Percentiles rank a stretch among this genome's conserved stretches.
phyloP scores from a whole-genome alignment of 1,284 basidiomycete genomes.

The Coniferiporia weirii region DNA sequence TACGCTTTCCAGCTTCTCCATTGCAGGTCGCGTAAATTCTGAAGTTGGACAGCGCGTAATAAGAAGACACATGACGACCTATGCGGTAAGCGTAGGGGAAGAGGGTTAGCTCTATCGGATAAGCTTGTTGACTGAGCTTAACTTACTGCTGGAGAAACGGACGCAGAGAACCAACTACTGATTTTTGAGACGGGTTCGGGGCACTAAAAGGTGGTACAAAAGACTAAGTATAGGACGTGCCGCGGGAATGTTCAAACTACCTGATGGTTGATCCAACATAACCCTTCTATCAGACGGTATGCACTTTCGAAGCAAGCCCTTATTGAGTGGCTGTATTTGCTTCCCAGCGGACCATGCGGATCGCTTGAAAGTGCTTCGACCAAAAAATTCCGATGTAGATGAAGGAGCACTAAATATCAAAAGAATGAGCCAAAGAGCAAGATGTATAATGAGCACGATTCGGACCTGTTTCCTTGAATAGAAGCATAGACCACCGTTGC shows the following conservation, averaged over 20 bases:
- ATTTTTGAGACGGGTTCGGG: slow-evolving; percentile 37
- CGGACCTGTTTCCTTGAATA: slow-evolving; percentile 55
- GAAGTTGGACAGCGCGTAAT: slow-evolving; percentile 54
- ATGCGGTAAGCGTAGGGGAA: not conserved
- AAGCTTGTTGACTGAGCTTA: not conserved
- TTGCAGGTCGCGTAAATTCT: slow-evolving; percentile 46
- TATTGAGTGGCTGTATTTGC: slow-evolving; percentile 62
- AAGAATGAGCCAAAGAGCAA: not conserved
- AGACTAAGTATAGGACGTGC: not conserved
- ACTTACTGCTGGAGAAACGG: slow-evolving; percentile 55
- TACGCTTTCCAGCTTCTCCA: slow-evolving; percentile 52
- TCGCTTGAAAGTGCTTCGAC: slow-evolving; percentile 57
- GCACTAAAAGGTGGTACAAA: not conserved
- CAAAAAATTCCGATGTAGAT: slow-evolving; percentile 64
- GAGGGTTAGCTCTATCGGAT: not conserved
- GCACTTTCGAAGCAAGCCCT: slow-evolving; percentile 66
- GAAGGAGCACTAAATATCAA: slow-evolving; percentile 46
- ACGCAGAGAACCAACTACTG: slow-evolving; percentile 54
- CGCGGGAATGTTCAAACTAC: slow-evolving; percentile 10
- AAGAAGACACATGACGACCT: slow-evolving; percentile 68
- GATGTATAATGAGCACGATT: slow-evolving; percentile 11
- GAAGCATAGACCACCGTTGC: slow-evolving; percentile 45
- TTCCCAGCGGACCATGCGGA: slow-evolving; percentile 49
- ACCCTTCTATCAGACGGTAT: slow-evolving; percentile 52
- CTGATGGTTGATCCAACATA: slow-evolving; percentile 37